Conservation (phyloP, 1,139 yeast genomes). For the Blastobotrys persicus region DNA sequence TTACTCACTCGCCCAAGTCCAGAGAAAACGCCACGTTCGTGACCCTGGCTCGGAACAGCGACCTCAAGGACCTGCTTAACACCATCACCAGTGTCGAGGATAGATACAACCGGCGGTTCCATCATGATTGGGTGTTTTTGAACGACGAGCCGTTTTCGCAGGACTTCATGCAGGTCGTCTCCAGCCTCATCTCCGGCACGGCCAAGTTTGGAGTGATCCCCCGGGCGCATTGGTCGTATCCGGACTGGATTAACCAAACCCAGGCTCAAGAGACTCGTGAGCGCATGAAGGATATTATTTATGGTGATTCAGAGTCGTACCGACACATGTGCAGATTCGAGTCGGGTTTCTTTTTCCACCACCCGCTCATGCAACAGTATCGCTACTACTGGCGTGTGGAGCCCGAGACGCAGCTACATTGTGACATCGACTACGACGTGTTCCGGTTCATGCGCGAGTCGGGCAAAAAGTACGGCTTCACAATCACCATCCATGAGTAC, state of each 20-base stretch:
- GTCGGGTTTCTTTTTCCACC: constrained; percentile 88
- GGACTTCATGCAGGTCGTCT: constrained; percentile 48
- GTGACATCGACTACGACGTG: constrained; percentile 81
- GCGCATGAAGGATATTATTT: constrained; percentile 50
- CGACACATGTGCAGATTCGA: constrained; percentile 93
- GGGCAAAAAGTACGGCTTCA: constrained; percentile 71
- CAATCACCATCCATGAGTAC: constrained; percentile 83
- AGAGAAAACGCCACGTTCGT: constrained; percentile 61
- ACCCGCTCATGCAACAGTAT: constrained; percentile 65
- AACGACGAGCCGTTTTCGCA: constrained; percentile 62
- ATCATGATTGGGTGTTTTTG: constrained; percentile 77
- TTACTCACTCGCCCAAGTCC: background rate
- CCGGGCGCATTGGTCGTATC: constrained; percentile 72
- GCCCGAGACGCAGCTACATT: constrained; percentile 76
- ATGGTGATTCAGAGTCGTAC: constrained; percentile 66
- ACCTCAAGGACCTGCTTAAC: constrained; percentile 54
- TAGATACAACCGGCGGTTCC: constrained; percentile 62
- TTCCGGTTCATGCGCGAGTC: constrained; percentile 82
- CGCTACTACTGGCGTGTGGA: constrained; percentile 97
- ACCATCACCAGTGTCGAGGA: constrained; percentile 67
- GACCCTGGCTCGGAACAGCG: constrained; percentile 71
- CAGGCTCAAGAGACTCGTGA: constrained; percentile 57
- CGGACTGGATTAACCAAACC: constrained; percentile 61
- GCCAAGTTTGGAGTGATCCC: constrained; percentile 67
- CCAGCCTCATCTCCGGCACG: constrained; percentile 55